These are phyloP conservation scores for Aspergillus quadricinctus DNA, from an alignment of 2,329 filamentous ascomycete genomes.

Conservation along the genomic window DNA sequence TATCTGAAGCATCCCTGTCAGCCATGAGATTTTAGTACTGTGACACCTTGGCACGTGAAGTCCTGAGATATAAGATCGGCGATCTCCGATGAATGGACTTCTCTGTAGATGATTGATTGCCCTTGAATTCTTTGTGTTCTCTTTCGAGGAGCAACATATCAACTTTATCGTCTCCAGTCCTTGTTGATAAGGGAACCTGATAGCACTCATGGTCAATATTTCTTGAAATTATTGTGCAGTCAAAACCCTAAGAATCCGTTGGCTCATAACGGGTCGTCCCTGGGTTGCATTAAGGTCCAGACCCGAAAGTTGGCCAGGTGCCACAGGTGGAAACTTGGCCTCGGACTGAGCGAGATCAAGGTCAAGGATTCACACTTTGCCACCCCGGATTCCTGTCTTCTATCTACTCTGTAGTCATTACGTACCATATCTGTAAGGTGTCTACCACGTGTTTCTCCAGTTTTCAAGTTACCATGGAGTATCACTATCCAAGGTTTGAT, in stretches of 20 bases:
- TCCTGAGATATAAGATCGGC: not conserved
- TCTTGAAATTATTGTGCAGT: not conserved
- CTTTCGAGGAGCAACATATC: no score
- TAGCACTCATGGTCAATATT: not conserved
- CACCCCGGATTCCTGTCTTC: not conserved
- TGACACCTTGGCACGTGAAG: not conserved
- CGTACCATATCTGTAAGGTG: no score
- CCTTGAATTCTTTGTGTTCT: not conserved
- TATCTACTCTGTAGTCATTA: not conserved
- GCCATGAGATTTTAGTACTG: not conserved
- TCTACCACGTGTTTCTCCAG: not conserved
- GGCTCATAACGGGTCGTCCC: not conserved
- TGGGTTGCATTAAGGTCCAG: not conserved
- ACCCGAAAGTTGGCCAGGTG: not conserved
- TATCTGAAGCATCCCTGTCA: not conserved
- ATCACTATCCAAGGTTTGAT: not conserved
- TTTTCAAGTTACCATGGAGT: not conserved
- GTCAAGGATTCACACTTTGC: not conserved
- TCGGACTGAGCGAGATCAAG: not conserved
- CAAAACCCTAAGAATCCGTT: not conserved
- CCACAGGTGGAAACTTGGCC: not conserved
- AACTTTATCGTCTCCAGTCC: no score
- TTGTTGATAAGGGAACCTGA: not conserved
- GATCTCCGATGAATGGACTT: not conserved
- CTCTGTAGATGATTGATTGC: not conserved